Percentiles rank a stretch among this genome's conserved stretches.
Evolutionary conservation across 2,329 filamentous ascomycete species (phyloP).

Genomic region (Exophiala oligosperma): DNA sequence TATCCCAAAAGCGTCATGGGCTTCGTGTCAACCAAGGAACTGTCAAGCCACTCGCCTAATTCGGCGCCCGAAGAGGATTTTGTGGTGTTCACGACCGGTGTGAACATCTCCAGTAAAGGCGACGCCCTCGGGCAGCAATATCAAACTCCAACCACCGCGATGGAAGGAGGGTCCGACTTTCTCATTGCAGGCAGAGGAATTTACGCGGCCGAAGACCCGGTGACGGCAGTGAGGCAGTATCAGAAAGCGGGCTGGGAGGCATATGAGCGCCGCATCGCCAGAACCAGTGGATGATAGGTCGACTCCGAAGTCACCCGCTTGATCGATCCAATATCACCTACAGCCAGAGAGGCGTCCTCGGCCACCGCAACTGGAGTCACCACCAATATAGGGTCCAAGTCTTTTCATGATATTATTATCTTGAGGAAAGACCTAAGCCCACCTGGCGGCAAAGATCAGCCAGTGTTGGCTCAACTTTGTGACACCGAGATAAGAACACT

Average conservation of each 20-base stretch:
- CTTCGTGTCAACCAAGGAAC: constrained; percentile 45
- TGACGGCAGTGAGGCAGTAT: constrained; percentile 45
- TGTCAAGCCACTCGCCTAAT: constrained; percentile 38
- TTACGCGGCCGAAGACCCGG: constrained; percentile 46
- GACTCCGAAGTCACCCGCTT: background rate
- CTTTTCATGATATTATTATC: too few species aligned
- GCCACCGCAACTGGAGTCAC: too few species aligned
- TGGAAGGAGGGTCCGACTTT: constrained; percentile 48
- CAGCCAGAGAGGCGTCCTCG: too few species aligned
- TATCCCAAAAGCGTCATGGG: constrained; percentile 47
- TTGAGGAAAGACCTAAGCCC: too few species aligned
- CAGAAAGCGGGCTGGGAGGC: constrained; percentile 48
- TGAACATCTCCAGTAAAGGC: constrained; percentile 48
- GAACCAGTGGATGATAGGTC: background rate
- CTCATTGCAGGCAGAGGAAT: constrained; percentile 50
- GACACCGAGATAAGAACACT: too few species aligned
- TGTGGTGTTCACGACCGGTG: constrained; percentile 50
- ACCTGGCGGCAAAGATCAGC: too few species aligned
- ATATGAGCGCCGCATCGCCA: constrained; percentile 33
- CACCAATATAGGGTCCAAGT: too few species aligned
- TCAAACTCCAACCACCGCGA: constrained; percentile 47
- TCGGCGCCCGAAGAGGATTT: constrained; percentile 41
- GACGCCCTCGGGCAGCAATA: constrained; percentile 51
- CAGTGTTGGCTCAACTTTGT: too few species aligned
- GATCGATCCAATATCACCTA: background rate